phyloP scores from a whole-genome alignment of 2,329 filamentous ascomycete genomes.

The Aspergillus fijiensis region DNA sequence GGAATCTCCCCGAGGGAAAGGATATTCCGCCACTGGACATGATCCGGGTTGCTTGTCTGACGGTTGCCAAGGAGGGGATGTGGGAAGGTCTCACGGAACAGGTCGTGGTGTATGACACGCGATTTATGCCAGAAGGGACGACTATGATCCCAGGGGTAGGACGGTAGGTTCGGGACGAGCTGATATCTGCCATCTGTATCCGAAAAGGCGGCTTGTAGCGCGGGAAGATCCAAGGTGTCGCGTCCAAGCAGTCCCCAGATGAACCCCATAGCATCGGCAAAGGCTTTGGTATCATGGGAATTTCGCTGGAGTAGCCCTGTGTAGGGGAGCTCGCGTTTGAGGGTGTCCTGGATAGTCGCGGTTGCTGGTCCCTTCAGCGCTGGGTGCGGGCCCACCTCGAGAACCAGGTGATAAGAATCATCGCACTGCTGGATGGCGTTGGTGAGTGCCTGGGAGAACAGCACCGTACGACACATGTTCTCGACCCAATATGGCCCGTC shows the following conservation, averaged over 20 bases:
- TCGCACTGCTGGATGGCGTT: constrained; percentile 1
- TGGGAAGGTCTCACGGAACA: no score
- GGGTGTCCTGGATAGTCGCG: background rate
- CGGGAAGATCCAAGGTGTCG: background rate
- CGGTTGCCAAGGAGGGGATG: no score
- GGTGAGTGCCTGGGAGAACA: constrained; percentile 25
- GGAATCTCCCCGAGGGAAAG: no score
- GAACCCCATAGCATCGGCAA: constrained; percentile 26
- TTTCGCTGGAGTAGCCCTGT: background rate
- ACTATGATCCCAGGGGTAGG: no score
- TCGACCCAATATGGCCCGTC: constrained; percentile 27
- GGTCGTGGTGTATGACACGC: no score
- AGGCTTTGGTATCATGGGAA: constrained; percentile 20
- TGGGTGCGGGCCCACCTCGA: constrained; percentile 40
- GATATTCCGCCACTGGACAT: no score
- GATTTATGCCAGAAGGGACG: no score
- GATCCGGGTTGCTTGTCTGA: no score
- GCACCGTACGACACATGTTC: constrained; percentile 28
- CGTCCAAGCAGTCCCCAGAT: background rate
- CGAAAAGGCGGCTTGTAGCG: no score
- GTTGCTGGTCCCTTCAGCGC: constrained; percentile 31
- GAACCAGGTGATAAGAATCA: constrained; percentile 17
- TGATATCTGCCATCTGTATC: no score
- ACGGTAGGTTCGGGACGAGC: no score
- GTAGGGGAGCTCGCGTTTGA: constrained; percentile 16